A percentile compares a stretch with the other conserved stretches of the same genome.
Evolutionary conservation across 1,284 basidiomycete species (phyloP).

Genomic region (Coniferiporia sulphurascens): DNA sequence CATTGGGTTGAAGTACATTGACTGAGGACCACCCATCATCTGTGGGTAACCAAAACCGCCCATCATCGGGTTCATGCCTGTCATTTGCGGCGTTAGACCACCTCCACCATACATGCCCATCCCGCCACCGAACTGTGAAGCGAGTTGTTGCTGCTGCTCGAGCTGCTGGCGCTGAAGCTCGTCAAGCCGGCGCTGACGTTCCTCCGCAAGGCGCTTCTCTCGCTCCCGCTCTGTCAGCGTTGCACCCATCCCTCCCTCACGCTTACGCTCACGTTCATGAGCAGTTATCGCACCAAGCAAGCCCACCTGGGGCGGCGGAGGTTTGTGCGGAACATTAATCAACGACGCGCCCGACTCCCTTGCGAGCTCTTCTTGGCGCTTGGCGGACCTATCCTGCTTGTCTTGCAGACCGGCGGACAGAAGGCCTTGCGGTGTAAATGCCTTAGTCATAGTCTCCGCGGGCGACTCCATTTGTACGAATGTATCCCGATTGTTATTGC

Average conservation of each 20-base stretch:
- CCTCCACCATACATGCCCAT: constrained; percentile 60
- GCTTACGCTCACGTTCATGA: constrained; percentile 90
- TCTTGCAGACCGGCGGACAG: constrained; percentile 94
- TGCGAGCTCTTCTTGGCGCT: constrained; percentile 89
- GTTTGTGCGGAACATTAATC: constrained; percentile 91
- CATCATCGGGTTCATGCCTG: constrained; percentile 58
- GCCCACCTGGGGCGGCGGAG: constrained; percentile 92
- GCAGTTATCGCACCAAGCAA: constrained; percentile 93
- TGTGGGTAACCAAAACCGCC: constrained; percentile 42
- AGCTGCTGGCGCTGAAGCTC: constrained; percentile 86
- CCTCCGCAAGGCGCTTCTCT: constrained; percentile 85
- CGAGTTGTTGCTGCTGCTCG: constrained; percentile 73
- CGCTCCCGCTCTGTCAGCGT: constrained; percentile 92
- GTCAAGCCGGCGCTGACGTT: constrained; percentile 87
- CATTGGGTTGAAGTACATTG: constrained; percentile 42
- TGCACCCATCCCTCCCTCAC: constrained; percentile 92
- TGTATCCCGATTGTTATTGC: constrained; percentile 49
- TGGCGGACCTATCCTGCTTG: constrained; percentile 92
- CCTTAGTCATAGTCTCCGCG: constrained; percentile 79
- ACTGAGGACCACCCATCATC: constrained; percentile 54
- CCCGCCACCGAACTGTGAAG: constrained; percentile 33
- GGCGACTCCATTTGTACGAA: constrained; percentile 81
- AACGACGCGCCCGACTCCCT: constrained; percentile 85
- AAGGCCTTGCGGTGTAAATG: constrained; percentile 91
- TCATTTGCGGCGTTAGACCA: constrained; percentile 23